Evolutionary conservation across 805 yeast species (phyloP), one percentile per base, ranked within the genome.

Genomic region (Metschnikowia aberdeeniae): DNA sequence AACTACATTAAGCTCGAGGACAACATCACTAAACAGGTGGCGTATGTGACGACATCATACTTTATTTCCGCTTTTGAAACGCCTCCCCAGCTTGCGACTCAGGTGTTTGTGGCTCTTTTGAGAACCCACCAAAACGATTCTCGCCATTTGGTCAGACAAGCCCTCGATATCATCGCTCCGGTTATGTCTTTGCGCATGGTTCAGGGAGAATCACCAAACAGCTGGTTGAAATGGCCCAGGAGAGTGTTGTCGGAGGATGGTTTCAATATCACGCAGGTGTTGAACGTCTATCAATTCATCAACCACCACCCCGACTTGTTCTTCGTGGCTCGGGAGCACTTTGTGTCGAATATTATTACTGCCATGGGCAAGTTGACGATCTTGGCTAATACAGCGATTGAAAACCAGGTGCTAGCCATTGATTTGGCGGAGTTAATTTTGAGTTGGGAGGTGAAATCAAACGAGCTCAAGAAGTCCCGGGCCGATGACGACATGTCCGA

Each of bases 191-290:
- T 75, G 44, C 72, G 95, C 42, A 77, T 86, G 65, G 70, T 70
- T 1, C 70, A 72, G 19, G 69, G 68, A 6, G 87, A 81, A 0
- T 70, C 78, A 5, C 76, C 81, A 6, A 69, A 75, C 48, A 73
- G 72, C 43, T 93, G 98, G 98, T 77, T 93, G 42, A 90, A 87
- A 54, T 89, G 96, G 90, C 96, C 97, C 0, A 81, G 97, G 53
- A 76, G 97, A 42, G 93, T 92, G 1, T 72, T 93, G 11, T 82
- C 90, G 2, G 98, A 95, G 59, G 95, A 89, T 58, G 92, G 93
- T 0, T 86, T 83, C 59, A 89, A 81, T 56, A 89, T 89, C 3
- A 80, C 84, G 2, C 96, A 89, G 58, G 96, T 90, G 32, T 70
- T 87, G 49, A 86, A 87, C 48, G 86, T 93, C 10, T 93, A 89